Conservation (phyloP, 2,329 filamentous ascomycete genomes). For the Zarea fungicola region DNA sequence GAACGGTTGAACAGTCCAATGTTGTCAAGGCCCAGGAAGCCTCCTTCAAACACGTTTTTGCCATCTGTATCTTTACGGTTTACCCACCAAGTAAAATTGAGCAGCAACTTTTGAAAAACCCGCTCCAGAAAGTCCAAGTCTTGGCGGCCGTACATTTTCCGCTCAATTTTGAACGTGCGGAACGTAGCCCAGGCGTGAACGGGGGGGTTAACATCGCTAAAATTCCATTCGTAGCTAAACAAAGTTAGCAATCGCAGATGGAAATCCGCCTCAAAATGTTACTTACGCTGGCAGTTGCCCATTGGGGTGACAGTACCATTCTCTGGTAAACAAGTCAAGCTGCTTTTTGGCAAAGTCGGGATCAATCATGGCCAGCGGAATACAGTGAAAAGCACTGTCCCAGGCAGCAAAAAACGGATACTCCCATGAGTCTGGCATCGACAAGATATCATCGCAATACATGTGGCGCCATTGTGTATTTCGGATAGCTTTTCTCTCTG, state of each 20-base stretch:
- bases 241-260: slow-evolving; percentile 16
- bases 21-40: slow-evolving; percentile 92
- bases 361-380: slow-evolving; percentile 93
- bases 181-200: slow-evolving; percentile 97
- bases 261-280: not conserved
- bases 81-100: slow-evolving; percentile 99
- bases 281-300: slow-evolving; percentile 83
- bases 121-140: slow-evolving; percentile 94
- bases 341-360: slow-evolving; percentile 98
- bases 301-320: slow-evolving; percentile 99
- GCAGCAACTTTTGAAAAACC: slow-evolving; percentile 89
- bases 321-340: slow-evolving; percentile 87
- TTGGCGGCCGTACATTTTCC: slow-evolving; percentile 92
- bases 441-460: slow-evolving; percentile 89
- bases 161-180: slow-evolving; percentile 95
- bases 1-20: slow-evolving; percentile 97
- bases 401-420: slow-evolving; percentile 97
- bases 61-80: slow-evolving; percentile 92
- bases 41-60: slow-evolving; percentile 96
- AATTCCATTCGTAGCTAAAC: slow-evolving; percentile 81
- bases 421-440: slow-evolving; percentile 98
- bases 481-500: slow-evolving; percentile 71
- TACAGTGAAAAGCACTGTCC: slow-evolving; percentile 97
- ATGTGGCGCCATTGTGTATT: slow-evolving; percentile 93
- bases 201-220: slow-evolving; percentile 92